Percentiles rank a stretch among this genome's conserved stretches.
Conservation (phyloP, 1,284 basidiomycete genomes). For the Apiotrichum laibachii region DNA sequence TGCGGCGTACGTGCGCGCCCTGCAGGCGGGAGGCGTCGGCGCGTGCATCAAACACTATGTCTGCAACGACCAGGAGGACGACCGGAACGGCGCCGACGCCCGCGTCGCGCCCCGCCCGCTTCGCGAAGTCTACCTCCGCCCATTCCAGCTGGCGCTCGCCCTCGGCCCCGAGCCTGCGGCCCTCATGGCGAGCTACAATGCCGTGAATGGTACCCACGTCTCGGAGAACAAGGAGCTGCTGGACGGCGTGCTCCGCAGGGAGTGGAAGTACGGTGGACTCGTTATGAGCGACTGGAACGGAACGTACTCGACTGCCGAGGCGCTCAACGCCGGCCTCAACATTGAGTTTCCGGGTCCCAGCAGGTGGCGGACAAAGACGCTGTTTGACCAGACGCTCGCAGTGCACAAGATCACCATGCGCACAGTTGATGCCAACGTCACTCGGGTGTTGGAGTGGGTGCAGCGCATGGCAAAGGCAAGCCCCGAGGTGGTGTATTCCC, state of each 20-base stretch:
- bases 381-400: conserved; percentile 42
- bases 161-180: conserved; percentile 52
- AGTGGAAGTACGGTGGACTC: conserved; percentile 71
- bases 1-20: conserved; percentile 68
- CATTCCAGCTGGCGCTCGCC: conserved; percentile 77
- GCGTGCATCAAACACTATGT: conserved; percentile 52
- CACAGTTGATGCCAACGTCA: conserved; percentile 12
- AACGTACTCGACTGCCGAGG: conserved; percentile 62
- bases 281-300: conserved; percentile 62
- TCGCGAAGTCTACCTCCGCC: conserved; percentile 71
- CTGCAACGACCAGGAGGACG: conserved; percentile 48
- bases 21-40: conserved; percentile 69
- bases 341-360: conserved; percentile 42
- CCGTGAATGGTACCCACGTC: conserved; percentile 65
- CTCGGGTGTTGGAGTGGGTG: conserved; percentile 39
- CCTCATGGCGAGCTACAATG: conserved; percentile 54
- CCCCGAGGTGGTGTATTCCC: conserved; percentile 24
- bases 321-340: conserved; percentile 60
- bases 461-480: conserved; percentile 23
- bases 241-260: conserved; percentile 40
- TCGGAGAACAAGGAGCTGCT: conserved; percentile 65
- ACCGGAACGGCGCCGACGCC: conserved; percentile 33
- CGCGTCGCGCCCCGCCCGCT: conserved; percentile 58
- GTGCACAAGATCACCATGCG: conserved; percentile 56
- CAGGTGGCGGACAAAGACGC: conserved; percentile 23